These are phyloP conservation scores for Leccinum fibrillosum DNA, from an alignment of 768 basidiomycete species.

Conservation along the genomic window DNA sequence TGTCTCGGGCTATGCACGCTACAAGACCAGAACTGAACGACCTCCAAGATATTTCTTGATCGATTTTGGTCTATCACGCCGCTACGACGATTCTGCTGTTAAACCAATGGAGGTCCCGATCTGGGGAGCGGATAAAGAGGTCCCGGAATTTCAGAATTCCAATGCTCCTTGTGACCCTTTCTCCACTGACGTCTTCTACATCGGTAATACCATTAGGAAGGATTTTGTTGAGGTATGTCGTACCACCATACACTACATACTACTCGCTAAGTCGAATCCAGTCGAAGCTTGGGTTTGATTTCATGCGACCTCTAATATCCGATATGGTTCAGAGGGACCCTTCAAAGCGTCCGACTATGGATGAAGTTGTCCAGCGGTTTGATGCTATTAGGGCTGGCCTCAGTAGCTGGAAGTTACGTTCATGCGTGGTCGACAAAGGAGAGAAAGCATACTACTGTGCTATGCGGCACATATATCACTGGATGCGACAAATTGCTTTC, in stretches of 20 bases:
- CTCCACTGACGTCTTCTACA: not conserved
- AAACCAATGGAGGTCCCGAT: not conserved
- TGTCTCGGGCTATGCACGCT: not conserved
- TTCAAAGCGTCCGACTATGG: constrained; percentile 34
- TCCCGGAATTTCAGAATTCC: not conserved
- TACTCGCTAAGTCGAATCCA: too few relatives aligned
- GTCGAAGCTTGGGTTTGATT: too few relatives aligned
- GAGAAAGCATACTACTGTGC: constrained; percentile 1
- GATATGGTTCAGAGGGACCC: constrained; percentile 35
- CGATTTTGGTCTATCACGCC: not conserved
- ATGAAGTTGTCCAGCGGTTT: constrained; percentile 23
- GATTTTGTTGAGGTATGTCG: too few relatives aligned
- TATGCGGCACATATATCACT: constrained; percentile 12
- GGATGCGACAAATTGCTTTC: constrained; percentile 22
- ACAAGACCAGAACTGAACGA: too few relatives aligned
- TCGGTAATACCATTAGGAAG: too few relatives aligned
- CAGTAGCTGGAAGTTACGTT: constrained; percentile 26
- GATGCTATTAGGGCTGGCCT: constrained; percentile 5
- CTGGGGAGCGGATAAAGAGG: not conserved
- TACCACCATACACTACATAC: too few relatives aligned
- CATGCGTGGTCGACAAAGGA: constrained; percentile 13
- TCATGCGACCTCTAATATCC: constrained; percentile 19
- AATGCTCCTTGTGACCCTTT: not conserved
- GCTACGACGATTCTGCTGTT: not conserved
- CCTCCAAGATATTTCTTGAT: too few relatives aligned